Percentiles rank a stretch among this genome's conserved stretches.
phyloP scores from a whole-genome alignment of 495 filamentous ascomycete genomes.

The Aspergillus taichungensis region DNA sequence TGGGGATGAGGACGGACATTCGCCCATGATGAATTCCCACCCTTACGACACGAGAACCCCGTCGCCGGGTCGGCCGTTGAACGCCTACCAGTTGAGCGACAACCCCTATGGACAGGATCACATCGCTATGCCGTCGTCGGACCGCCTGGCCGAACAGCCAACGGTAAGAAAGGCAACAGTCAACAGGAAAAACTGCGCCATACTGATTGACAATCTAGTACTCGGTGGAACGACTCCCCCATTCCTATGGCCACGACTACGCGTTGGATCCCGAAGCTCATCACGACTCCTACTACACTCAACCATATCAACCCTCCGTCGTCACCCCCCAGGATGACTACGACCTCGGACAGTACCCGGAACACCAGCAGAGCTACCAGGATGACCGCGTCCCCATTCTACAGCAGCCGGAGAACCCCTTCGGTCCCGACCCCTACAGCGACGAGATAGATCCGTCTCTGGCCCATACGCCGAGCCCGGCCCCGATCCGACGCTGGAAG shows the following conservation, averaged over 20 bases:
- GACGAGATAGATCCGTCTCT: slow-evolving; percentile 35
- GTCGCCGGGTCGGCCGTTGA: slow-evolving; percentile 48
- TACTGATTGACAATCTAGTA: slow-evolving; percentile 40
- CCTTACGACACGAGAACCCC: slow-evolving; percentile 47
- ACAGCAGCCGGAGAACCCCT: slow-evolving; percentile 40
- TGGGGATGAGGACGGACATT: slow-evolving; percentile 54
- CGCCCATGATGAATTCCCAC: slow-evolving; percentile 41
- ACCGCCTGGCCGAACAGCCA: slow-evolving; percentile 62
- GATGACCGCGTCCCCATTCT: slow-evolving; percentile 59
- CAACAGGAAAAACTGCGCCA: not conserved
- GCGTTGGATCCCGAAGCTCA: slow-evolving; percentile 71
- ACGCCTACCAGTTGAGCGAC: slow-evolving; percentile 66
- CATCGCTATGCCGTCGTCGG: slow-evolving; percentile 64
- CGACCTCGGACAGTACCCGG: slow-evolving; percentile 43
- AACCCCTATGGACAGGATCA: slow-evolving; percentile 48
- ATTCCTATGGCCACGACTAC: slow-evolving; percentile 69
- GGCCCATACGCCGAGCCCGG: slow-evolving; percentile 48
- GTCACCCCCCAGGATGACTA: slow-evolving; percentile 47
- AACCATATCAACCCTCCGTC: slow-evolving; percentile 60
- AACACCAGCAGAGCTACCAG: slow-evolving; percentile 39
- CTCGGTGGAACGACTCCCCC: slow-evolving; percentile 69
- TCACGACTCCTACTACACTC: slow-evolving; percentile 78
- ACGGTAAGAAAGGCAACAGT: slow-evolving; percentile 43
- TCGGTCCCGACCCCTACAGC: slow-evolving; percentile 45
- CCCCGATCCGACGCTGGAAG: slow-evolving; percentile 85